Base-by-base conservation (phyloP, 2,329 filamentous ascomycete genomes). In the Exophiala dermatitidis region DNA sequence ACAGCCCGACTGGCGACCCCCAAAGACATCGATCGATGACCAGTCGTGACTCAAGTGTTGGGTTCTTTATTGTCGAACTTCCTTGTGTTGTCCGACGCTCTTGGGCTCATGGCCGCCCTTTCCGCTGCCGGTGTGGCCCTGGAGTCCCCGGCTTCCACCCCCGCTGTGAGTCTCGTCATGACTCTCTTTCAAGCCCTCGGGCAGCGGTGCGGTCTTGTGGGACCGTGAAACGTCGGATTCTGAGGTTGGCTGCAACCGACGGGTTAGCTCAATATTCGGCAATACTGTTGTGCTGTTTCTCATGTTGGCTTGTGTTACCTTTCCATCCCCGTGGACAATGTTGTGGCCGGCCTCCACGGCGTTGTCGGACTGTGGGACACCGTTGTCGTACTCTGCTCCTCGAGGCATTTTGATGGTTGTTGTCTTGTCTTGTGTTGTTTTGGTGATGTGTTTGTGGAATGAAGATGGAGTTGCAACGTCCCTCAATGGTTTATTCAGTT, bases 41-140 rank as follows among this genome's bases (percentile, higher is more conserved):
- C 19, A 19, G 19, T 19, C 19, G 19, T 19, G 19, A 19, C 19
- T 19, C 19, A 19, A 19, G 19, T 19, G 19, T 19, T 19, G 19
- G 19, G 19, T 19, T 19, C 19, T 19, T 19, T 19, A 19, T 19
- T 19, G 19, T 19, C 19, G 19, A 19, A 19, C 19, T 19, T 19
- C 69, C 64, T 70, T 71, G 3, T 66, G 57, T 54, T 69, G 63
- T 5, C 69, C 69, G 9, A 67, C 44, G 0, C 62, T 60, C 49
- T 67, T 66, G 26, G 69, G 68, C 29, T 69, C 67, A 36, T 69
- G 64, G 1, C 67, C 67, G 4, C 69, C 69, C 63, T 71, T 71
- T 38, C 69, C 69, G 40, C 65, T 67, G 28, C 67, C 66, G 28
- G 33, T 36, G n/a, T 47, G 12, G 31, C 53, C 52, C 28, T 52